A percentile compares a stretch with the other conserved stretches of the same genome.
These are phyloP conservation scores for Mariannaea sp. DNA, from an alignment of 2,329 filamentous ascomycete genomes.

Conservation along the genomic window DNA sequence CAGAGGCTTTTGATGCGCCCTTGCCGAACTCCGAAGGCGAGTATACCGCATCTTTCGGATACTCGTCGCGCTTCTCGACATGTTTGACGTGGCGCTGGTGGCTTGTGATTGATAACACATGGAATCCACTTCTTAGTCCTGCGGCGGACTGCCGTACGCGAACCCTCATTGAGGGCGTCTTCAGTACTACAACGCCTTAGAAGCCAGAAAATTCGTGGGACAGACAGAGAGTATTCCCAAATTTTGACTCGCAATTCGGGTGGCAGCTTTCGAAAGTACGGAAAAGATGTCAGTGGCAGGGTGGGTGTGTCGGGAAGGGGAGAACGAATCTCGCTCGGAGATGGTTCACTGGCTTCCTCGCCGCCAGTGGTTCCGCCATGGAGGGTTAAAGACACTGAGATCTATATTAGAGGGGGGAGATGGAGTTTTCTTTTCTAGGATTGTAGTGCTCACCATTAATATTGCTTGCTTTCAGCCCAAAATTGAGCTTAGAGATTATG, in stretches of 20 bases:
- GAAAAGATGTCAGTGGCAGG: neutral
- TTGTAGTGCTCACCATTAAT: too few species aligned
- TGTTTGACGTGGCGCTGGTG: neutral
- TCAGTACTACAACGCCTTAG: too few species aligned
- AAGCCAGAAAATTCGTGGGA: slow-evolving; percentile 5
- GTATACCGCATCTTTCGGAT: neutral
- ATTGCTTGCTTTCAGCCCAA: too few species aligned
- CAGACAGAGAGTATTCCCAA: neutral
- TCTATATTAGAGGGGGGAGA: too few species aligned
- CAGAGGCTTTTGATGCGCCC: neutral
- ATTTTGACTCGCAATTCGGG: neutral
- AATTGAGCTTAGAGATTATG: too few species aligned
- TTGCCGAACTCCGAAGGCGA: neutral
- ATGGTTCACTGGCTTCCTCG: too few species aligned
- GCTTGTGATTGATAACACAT: neutral
- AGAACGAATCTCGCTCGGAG: too few species aligned
- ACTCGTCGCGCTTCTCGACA: slow-evolving; percentile 6
- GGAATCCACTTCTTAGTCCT: neutral
- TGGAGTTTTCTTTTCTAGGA: too few species aligned
- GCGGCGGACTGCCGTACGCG: too few species aligned
- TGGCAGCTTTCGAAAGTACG: neutral
- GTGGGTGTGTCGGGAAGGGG: neutral
- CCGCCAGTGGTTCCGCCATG: too few species aligned
- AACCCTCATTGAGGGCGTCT: too few species aligned
- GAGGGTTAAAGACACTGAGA: too few species aligned